phyloP scores from a whole-genome alignment of 176 grass and related monocot genomes.

The Phoenix roebelenii region DNA sequence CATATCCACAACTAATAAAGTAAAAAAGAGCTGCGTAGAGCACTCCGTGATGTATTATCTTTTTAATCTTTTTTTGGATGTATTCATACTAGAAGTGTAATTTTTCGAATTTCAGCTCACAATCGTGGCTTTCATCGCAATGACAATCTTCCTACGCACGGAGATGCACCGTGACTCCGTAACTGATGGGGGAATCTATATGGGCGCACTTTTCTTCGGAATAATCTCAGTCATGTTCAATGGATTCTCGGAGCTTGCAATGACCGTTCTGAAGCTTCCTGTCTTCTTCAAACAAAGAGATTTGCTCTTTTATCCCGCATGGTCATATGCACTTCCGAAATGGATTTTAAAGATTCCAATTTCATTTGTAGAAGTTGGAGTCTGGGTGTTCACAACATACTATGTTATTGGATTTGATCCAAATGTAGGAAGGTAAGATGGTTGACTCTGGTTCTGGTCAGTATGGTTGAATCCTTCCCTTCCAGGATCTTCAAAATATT shows the following conservation, averaged over 20 bases:
- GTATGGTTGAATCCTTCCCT: too few relatives aligned
- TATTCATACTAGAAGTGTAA: not conserved
- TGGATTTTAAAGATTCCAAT: constrained; percentile 73
- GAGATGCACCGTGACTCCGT: constrained; percentile 38
- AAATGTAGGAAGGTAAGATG: constrained; percentile 42
- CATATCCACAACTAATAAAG: not conserved
- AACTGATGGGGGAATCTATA: constrained; percentile 32
- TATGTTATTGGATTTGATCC: constrained; percentile 69
- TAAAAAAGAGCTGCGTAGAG: too few relatives aligned
- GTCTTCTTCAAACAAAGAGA: constrained; percentile 77
- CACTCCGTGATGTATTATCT: too few relatives aligned
- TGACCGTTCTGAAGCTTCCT: constrained; percentile 58
- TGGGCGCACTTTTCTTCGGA: constrained; percentile 57
- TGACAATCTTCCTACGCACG: constrained; percentile 57
- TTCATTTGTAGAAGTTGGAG: constrained; percentile 41
- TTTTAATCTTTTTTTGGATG: too few relatives aligned
- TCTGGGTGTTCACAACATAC: constrained; percentile 55
- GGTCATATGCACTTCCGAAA: constrained; percentile 51
- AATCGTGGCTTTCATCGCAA: constrained; percentile 34
- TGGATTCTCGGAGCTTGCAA: constrained; percentile 58
- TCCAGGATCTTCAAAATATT: too few relatives aligned
- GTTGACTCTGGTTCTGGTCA: too few relatives aligned
- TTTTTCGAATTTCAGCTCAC: constrained; percentile 29
- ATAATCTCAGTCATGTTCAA: constrained; percentile 47
- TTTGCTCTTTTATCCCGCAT: constrained; percentile 56